A percentile compares a stretch with the other conserved stretches of the same genome.
Evolutionary conservation across 1,284 basidiomycete species (phyloP).

Genomic region (Cryptococcus depauperatus): DNA sequence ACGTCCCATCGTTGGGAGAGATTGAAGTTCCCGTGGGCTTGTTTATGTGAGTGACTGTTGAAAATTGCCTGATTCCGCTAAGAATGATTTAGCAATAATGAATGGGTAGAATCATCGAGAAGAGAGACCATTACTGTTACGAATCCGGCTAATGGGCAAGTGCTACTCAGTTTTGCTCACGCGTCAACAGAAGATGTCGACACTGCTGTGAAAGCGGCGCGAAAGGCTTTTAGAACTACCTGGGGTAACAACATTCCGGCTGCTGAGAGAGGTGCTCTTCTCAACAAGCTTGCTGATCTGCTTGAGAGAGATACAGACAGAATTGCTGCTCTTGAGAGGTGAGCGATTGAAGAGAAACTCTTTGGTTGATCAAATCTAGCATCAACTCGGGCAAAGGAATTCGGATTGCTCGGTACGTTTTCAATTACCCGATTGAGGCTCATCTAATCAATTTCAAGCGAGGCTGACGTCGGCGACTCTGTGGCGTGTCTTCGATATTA

Average conservation of each 20-base stretch:
- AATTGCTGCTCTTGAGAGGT: slow-evolving; percentile 63
- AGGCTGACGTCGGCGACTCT: slow-evolving; percentile 54
- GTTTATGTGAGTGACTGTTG: slow-evolving; percentile 54
- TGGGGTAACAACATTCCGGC: slow-evolving; percentile 86
- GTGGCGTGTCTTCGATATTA: slow-evolving; percentile 62
- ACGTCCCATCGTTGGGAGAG: slow-evolving; percentile 32
- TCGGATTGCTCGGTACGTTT: slow-evolving; percentile 56
- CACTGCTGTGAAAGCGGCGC: slow-evolving; percentile 70
- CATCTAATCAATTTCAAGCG: not conserved
- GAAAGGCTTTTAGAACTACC: slow-evolving; percentile 68
- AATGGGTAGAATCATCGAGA: slow-evolving; percentile 26
- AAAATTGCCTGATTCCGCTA: slow-evolving; percentile 26
- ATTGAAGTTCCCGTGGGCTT: slow-evolving; percentile 68
- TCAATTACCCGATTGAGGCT: not conserved
- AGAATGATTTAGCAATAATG: slow-evolving; percentile 27
- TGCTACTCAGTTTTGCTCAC: slow-evolving; percentile 29
- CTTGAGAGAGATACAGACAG: slow-evolving; percentile 71
- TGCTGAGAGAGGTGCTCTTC: slow-evolving; percentile 62
- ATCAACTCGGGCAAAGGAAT: slow-evolving; percentile 81
- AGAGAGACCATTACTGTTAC: slow-evolving; percentile 25
- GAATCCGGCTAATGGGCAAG: slow-evolving; percentile 53
- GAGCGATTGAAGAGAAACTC: no score
- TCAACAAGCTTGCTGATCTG: slow-evolving; percentile 82
- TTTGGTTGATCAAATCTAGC: slow-evolving; percentile 5
- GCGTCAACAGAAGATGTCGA: slow-evolving; percentile 59